Evolutionary conservation across 140 eudicot genomes (phyloP).

Genomic region (Ambrosia hybrid): DNA sequence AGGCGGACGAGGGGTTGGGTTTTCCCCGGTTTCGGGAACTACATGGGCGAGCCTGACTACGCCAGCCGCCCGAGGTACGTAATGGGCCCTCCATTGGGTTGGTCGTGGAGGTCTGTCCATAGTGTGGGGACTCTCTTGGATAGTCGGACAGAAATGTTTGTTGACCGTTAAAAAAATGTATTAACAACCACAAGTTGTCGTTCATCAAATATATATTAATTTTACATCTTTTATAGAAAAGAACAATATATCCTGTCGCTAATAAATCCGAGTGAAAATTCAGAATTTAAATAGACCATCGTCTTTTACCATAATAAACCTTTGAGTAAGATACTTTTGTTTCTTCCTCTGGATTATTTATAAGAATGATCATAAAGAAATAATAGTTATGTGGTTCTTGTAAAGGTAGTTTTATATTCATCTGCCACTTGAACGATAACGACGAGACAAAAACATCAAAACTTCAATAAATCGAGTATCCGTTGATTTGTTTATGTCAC

Average conservation of each 20-base stretch:
- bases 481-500: constrained; percentile 20
- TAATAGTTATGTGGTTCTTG: not conserved
- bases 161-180: too few relatives aligned
- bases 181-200: not conserved
- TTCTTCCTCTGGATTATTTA: constrained; percentile 14
- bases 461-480: not conserved
- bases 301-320: not conserved
- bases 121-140: too few relatives aligned
- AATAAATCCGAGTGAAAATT: too few relatives aligned
- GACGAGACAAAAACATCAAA: constrained; percentile 17
- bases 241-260: too few relatives aligned
- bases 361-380: not conserved
- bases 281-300: not conserved
- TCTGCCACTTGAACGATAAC: constrained; percentile 9
- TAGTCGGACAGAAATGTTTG: too few relatives aligned
- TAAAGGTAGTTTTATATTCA: constrained; percentile 10
- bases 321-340: constrained; percentile 38
- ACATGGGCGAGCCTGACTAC: too few relatives aligned
- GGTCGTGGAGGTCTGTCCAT: too few relatives aligned
- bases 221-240: too few relatives aligned
- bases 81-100: too few relatives aligned
- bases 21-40: too few relatives aligned
- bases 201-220: not conserved
- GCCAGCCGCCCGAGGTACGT: too few relatives aligned
- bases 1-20: too few relatives aligned